These are phyloP conservation scores for Nepenthes gracilis DNA, from an alignment of 148 eudicot species.

Conservation along the genomic window DNA sequence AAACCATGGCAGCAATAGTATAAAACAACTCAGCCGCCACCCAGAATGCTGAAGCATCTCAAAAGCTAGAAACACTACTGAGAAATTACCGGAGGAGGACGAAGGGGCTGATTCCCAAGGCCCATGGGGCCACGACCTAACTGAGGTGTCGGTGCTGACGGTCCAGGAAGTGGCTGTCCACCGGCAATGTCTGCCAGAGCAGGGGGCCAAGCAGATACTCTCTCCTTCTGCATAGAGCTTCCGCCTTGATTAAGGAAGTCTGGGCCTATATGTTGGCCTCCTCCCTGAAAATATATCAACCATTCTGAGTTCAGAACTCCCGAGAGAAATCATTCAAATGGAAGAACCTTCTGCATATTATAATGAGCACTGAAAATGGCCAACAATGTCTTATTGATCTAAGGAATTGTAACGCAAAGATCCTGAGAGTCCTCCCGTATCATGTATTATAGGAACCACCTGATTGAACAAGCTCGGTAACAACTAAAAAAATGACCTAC, in stretches of 20 bases:
- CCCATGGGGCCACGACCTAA: conserved; percentile 36
- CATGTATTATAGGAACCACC: no score
- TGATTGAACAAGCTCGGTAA: no score
- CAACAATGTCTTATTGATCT: no score
- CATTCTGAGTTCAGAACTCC: neutral
- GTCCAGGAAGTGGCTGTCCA: conserved; percentile 39
- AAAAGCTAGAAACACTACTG: neutral
- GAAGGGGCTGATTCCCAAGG: conserved; percentile 58
- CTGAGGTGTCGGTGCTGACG: conserved; percentile 13
- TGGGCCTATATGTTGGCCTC: conserved; percentile 41
- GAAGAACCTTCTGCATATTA: no score
- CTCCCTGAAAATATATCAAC: conserved; percentile 24
- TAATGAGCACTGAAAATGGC: no score
- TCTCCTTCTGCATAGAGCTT: conserved; percentile 44
- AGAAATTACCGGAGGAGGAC: conserved; percentile 40
- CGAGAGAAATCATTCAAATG: no score
- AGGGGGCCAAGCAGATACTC: conserved; percentile 60
- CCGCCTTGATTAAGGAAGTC: conserved; percentile 52
- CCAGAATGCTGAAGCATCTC: neutral
- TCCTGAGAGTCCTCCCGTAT: no score
- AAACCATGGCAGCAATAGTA: neutral
- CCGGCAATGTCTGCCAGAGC: conserved; percentile 31
- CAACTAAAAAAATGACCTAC: no score
- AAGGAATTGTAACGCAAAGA: no score
- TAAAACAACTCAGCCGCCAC: neutral